phyloP scores from a whole-genome alignment of 768 basidiomycete species.

The Amanita thiersii region DNA sequence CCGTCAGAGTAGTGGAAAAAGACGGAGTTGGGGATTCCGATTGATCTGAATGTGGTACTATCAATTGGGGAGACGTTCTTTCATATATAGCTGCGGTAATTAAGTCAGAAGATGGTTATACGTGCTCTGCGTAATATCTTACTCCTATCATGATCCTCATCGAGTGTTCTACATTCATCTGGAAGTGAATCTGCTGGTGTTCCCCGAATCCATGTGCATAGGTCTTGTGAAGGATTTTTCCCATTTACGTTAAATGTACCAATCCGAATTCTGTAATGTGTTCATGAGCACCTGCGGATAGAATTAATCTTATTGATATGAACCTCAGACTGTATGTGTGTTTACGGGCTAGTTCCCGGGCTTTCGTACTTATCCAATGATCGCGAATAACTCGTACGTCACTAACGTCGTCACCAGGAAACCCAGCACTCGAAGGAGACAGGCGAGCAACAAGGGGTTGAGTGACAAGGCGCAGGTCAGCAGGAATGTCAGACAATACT shows the following conservation, averaged over 20 bases:
- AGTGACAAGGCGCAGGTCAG: slow-evolving; percentile 46
- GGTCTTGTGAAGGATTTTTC: slow-evolving; percentile 61
- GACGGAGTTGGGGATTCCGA: no score
- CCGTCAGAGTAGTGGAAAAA: no score
- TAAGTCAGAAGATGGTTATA: background rate
- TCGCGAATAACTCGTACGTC: slow-evolving; percentile 56
- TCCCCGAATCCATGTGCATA: slow-evolving; percentile 56
- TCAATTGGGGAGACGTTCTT: no score
- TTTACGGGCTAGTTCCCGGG: slow-evolving; percentile 25
- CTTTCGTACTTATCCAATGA: slow-evolving; percentile 49
- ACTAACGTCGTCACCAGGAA: slow-evolving; percentile 47
- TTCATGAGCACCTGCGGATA: background rate
- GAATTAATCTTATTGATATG: slow-evolving; percentile 4
- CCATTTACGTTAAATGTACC: slow-evolving; percentile 88
- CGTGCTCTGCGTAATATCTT: background rate
- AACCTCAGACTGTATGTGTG: slow-evolving; percentile 26
- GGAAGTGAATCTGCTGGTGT: slow-evolving; percentile 6
- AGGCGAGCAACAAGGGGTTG: slow-evolving; percentile 45
- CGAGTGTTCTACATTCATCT: background rate
- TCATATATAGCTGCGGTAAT: no score
- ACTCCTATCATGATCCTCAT: slow-evolving; percentile 3
- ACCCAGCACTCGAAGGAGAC: slow-evolving; percentile 54
- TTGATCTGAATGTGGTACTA: no score
- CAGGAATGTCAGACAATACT: slow-evolving; percentile 34
- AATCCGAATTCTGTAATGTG: slow-evolving; percentile 44